These are phyloP conservation scores for Protomyces arabidopsidicola DNA, from an alignment of 1,139 yeast species.

Conservation along the genomic window DNA sequence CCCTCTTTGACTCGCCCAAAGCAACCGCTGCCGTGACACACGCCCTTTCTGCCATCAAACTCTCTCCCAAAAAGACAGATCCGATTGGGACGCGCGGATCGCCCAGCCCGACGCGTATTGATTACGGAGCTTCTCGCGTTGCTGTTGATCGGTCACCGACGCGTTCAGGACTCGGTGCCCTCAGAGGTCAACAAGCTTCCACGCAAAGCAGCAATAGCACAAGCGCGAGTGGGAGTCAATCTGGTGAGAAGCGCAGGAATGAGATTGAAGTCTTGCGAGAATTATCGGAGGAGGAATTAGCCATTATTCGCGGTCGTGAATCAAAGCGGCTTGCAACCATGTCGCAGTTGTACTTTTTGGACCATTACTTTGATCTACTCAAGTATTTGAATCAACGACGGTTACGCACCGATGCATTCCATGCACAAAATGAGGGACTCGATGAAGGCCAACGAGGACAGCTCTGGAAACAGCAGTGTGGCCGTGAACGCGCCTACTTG, in stretches of 20 bases:
- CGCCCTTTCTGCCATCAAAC: conserved; percentile 16
- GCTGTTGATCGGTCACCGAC: conserved; percentile 25
- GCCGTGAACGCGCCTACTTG: conserved; percentile 77
- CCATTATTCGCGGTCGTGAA: conserved; percentile 25
- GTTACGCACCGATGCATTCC: conserved; percentile 67
- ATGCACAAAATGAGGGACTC: conserved; percentile 37
- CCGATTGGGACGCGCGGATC: not conserved
- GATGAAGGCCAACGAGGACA: conserved; percentile 42
- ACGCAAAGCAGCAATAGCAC: not conserved
- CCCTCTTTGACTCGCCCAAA: conserved; percentile 3
- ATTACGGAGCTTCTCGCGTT: not conserved
- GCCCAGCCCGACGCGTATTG: conserved; percentile 14
- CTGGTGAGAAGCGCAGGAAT: not conserved
- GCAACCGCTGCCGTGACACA: conserved; percentile 8
- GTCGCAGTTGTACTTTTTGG: conserved; percentile 69
- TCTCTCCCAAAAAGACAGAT: conserved; percentile 8
- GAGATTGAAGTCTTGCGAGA: conserved; percentile 25
- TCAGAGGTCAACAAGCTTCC: not conserved
- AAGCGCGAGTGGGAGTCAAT: not conserved
- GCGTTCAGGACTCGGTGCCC: conserved; percentile 14
- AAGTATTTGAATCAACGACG: conserved; percentile 85
- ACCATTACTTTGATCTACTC: conserved; percentile 92
- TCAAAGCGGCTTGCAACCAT: conserved; percentile 81
- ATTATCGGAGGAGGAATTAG: conserved; percentile 25
- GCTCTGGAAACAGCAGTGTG: conserved; percentile 77